These are phyloP conservation scores for Populus alba DNA, from an alignment of 345 rosid genomes.

Conservation along the genomic window DNA sequence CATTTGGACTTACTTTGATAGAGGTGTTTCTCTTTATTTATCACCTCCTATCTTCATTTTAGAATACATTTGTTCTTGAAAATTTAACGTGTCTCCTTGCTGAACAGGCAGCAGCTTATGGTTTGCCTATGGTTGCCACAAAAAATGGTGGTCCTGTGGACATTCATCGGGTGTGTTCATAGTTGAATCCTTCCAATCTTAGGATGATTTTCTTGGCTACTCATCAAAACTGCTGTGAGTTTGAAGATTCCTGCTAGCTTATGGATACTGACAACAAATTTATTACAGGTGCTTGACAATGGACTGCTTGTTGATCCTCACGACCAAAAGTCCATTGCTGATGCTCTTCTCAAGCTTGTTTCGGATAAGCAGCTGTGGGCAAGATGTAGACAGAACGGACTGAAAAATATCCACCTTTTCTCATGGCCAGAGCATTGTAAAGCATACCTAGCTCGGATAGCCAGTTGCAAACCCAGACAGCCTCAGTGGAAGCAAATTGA, in stretches of 20 bases:
- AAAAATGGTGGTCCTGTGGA: conserved; percentile 98
- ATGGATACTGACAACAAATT: conserved; percentile 2
- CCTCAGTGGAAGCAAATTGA: conserved; percentile 23
- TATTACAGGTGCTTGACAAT: conserved; percentile 25
- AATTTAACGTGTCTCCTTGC: neutral
- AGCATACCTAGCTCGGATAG: conserved; percentile 21
- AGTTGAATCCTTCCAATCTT: conserved; percentile 8
- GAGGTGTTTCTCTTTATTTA: conserved; percentile 52
- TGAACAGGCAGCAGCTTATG: conserved; percentile 90
- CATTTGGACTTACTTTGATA: conserved; percentile 91
- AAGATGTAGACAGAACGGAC: conserved; percentile 26
- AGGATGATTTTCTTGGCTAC: neutral
- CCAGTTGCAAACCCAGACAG: conserved; percentile 21
- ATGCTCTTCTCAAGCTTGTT: conserved; percentile 28
- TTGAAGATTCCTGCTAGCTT: conserved; percentile 3
- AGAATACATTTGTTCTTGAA: neutral
- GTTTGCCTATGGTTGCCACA: conserved; percentile 92
- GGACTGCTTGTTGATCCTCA: conserved; percentile 30
- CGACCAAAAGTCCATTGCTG: conserved; percentile 26
- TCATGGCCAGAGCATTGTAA: conserved; percentile 30
- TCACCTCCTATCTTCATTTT: neutral
- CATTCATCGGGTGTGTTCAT: conserved; percentile 64
- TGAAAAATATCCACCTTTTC: conserved; percentile 25
- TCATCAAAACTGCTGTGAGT: neutral
- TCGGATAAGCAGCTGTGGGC: conserved; percentile 29